Evolutionary conservation across 768 basidiomycete species (phyloP).

Genomic region (Roridomyces roridus): DNA sequence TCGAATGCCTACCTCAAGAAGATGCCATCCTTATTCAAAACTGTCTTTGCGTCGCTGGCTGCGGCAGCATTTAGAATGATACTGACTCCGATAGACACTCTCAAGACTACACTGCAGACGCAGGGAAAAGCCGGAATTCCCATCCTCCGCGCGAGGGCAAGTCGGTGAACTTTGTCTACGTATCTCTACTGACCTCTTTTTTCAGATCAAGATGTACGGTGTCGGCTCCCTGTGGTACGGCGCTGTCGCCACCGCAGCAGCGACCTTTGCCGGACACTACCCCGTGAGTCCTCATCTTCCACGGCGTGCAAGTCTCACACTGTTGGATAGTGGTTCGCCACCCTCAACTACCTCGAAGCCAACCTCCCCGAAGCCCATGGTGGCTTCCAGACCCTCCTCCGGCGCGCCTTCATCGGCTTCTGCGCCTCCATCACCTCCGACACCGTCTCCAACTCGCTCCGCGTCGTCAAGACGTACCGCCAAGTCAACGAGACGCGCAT

Average conservation of each 20-base stretch:
- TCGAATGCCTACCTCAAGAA: constrained; percentile 74
- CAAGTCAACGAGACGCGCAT: constrained; percentile 88
- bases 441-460: constrained; percentile 84
- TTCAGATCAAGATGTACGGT: constrained; percentile 77
- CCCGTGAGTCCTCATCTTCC: constrained; percentile 66
- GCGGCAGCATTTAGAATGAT: constrained; percentile 90
- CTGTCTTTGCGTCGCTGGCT: constrained; percentile 76
- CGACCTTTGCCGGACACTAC: constrained; percentile 93
- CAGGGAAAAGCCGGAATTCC: constrained; percentile 75
- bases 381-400: constrained; percentile 62
- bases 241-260: constrained; percentile 89
- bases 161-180: constrained; percentile 21
- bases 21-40: constrained; percentile 73
- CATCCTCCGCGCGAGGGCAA: constrained; percentile 71
- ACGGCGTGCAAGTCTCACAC: neutral
- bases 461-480: constrained; percentile 95
- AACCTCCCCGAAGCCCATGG: constrained; percentile 63
- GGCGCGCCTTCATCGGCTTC: constrained; percentile 94
- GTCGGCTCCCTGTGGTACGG: constrained; percentile 87
- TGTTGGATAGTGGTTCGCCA: constrained; percentile 72
- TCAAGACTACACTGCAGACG: constrained; percentile 96
- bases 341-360: constrained; percentile 81
- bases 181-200: neutral
- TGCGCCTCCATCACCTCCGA: constrained; percentile 86
- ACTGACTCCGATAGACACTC: constrained; percentile 91